These are phyloP conservation scores for Trichosporon ovoides DNA, from an alignment of 1,284 basidiomycete genomes.

Conservation along the genomic window DNA sequence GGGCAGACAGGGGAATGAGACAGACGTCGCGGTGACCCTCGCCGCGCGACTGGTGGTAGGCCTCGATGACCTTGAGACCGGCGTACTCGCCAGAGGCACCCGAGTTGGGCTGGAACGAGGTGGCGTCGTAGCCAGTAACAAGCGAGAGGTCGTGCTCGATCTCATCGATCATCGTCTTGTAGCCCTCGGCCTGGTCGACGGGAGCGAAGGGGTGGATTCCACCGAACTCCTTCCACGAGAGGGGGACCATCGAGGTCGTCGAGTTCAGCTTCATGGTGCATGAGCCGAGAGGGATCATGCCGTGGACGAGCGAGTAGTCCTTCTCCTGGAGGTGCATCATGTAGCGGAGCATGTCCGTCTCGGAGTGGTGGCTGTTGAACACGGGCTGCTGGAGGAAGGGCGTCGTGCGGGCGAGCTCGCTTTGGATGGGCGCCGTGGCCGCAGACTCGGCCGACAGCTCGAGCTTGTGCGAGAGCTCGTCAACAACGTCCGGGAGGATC, in stretches of 20 bases:
- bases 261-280: constrained; percentile 98
- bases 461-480: constrained; percentile 42
- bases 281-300: constrained; percentile 95
- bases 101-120: constrained; percentile 95
- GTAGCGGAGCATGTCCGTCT: constrained; percentile 96
- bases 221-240: constrained; percentile 90
- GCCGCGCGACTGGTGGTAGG: constrained; percentile 84
- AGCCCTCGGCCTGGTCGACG: constrained; percentile 82
- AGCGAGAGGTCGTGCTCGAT: constrained; percentile 84
- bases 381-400: constrained; percentile 78
- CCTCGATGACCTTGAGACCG: constrained; percentile 85
- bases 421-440: constrained; percentile 49
- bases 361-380: constrained; percentile 92
- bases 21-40: constrained; percentile 85
- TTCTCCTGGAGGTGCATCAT: constrained; percentile 90
- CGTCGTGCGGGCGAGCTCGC: constrained; percentile 63
- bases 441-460: constrained; percentile 30
- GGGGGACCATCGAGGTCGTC: constrained; percentile 91
- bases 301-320: constrained; percentile 89
- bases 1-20: constrained; percentile 89
- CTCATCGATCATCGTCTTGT: constrained; percentile 80
- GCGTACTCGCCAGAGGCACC: constrained; percentile 95
- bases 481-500: constrained; percentile 44
- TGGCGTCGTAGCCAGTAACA: constrained; percentile 91
- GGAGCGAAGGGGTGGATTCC: constrained; percentile 90